These are phyloP conservation scores for Sporopachydermia quercuum DNA, from an alignment of 805 yeast genomes.

Conservation along the genomic window DNA sequence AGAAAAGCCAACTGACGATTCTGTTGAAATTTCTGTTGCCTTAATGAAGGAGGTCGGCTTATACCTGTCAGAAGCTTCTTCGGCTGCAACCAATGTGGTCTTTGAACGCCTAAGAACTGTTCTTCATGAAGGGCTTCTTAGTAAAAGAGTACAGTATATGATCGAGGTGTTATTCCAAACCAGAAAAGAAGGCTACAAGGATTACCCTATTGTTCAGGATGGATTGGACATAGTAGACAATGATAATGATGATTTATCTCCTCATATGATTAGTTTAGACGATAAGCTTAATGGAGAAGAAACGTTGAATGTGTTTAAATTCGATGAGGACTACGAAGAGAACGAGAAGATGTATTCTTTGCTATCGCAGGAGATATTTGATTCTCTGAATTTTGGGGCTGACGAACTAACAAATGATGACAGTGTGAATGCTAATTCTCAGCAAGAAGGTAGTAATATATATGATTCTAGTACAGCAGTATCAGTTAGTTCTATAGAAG, in stretches of 20 bases:
- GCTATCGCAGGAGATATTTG: constrained; percentile 30
- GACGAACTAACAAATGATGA: constrained; percentile 11
- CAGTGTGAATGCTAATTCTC: constrained; percentile 12
- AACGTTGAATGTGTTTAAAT: constrained; percentile 32
- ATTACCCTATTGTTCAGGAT: constrained; percentile 24
- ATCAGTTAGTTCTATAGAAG: not conserved
- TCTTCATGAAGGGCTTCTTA: constrained; percentile 38
- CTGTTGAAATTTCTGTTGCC: constrained; percentile 38
- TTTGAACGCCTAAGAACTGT: constrained; percentile 46
- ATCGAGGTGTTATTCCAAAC: constrained; percentile 37
- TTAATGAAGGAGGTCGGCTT: constrained; percentile 40
- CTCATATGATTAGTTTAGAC: constrained; percentile 41
- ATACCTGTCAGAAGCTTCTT: constrained; percentile 27
- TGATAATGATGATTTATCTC: constrained; percentile 44
- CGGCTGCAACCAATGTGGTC: constrained; percentile 30
- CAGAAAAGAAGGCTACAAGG: constrained; percentile 29
- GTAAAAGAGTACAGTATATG: constrained; percentile 26
- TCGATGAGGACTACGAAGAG: constrained; percentile 34
- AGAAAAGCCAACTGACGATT: constrained; percentile 34
- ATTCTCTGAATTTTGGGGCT: constrained; percentile 11
- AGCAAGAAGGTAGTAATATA: constrained; percentile 9
- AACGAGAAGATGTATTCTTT: constrained; percentile 33
- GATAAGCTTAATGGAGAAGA: constrained; percentile 33
- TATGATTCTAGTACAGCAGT: constrained; percentile 9
- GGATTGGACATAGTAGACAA: constrained; percentile 31